A percentile compares a stretch with the other conserved stretches of the same genome.
These are phyloP conservation scores for Backusella morwellensis DNA, from an alignment of 192 early-diverging fungal genomes.

Conservation along the genomic window DNA sequence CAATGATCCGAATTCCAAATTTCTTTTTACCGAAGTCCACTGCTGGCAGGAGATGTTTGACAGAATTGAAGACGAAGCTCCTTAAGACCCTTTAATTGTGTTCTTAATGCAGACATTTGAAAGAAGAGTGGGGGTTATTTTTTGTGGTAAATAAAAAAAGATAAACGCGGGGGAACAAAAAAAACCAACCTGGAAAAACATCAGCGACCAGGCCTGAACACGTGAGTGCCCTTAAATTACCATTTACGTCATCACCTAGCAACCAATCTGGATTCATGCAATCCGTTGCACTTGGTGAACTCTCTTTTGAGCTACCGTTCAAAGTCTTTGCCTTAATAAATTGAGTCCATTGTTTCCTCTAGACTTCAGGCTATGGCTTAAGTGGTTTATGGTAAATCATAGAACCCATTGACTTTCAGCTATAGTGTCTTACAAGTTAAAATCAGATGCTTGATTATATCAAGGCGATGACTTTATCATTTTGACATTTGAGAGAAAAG, in stretches of 20 bases:
- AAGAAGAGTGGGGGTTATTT: neutral
- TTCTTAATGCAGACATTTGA: constrained; percentile 34
- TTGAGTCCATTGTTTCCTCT: no score
- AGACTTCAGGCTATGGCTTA: no score
- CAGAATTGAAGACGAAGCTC: constrained; percentile 91
- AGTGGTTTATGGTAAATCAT: no score
- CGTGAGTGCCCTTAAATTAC: neutral
- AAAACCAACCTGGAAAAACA: neutral
- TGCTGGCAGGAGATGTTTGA: constrained; percentile 75
- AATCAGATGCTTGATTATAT: no score
- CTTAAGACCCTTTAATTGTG: constrained; percentile 65
- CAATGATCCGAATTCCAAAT: neutral
- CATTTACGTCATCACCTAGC: neutral
- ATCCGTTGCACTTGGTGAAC: neutral
- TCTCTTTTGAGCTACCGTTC: neutral
- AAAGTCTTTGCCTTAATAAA: no score
- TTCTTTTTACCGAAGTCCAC: constrained; percentile 68
- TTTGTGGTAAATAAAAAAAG: constrained; percentile 1
- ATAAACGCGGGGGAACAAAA: neutral
- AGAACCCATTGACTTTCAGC: no score
- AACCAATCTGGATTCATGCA: constrained; percentile 2
- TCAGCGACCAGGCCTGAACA: neutral
- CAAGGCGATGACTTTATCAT: no score
- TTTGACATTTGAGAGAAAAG: neutral
- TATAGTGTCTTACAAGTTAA: no score